Conservation (phyloP, 2,329 filamentous ascomycete genomes). For the Didymellaceae sp. region DNA sequence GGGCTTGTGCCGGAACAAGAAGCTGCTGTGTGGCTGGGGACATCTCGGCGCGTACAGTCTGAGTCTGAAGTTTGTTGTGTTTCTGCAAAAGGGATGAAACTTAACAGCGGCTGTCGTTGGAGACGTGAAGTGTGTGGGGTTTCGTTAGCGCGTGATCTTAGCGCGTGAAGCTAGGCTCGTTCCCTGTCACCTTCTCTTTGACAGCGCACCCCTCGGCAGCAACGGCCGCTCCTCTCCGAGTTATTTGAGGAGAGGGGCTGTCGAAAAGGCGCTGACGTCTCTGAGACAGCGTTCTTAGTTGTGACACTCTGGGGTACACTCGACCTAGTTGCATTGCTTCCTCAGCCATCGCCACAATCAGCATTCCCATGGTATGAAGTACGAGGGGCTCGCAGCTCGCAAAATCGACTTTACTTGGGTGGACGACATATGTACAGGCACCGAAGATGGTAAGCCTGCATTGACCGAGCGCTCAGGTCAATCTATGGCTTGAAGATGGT, state of each 20-base stretch:
- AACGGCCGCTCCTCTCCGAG: conserved; percentile 13
- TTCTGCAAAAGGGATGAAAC: conserved; percentile 46
- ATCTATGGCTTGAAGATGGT: conserved; percentile 1
- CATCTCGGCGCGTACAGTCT: conserved; percentile 13
- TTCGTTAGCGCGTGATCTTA: conserved; percentile 4
- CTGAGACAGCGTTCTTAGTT: conserved; percentile 6
- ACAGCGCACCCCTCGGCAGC: conserved; percentile 14
- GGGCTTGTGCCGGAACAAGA: conserved; percentile 19
- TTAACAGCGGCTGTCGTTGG: conserved; percentile 25
- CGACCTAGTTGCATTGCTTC: too few species aligned
- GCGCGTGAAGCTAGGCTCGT: conserved; percentile 6
- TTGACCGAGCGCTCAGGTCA: conserved; percentile 6
- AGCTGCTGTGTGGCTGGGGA: conserved; percentile 32
- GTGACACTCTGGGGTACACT: background rate
- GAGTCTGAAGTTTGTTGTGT: conserved; percentile 28
- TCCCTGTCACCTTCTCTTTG: background rate
- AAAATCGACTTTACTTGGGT: too few species aligned
- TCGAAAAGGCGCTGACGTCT: conserved; percentile 19
- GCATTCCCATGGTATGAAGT: too few species aligned
- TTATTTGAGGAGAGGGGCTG: conserved; percentile 17
- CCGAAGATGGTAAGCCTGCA: too few species aligned
- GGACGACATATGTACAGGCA: too few species aligned
- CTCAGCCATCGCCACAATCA: background rate
- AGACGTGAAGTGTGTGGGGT: conserved; percentile 31
- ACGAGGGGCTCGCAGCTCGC: too few species aligned